Conservation (phyloP, 371 early-diverging fungal genomes). For the Mucor plumbeus region DNA sequence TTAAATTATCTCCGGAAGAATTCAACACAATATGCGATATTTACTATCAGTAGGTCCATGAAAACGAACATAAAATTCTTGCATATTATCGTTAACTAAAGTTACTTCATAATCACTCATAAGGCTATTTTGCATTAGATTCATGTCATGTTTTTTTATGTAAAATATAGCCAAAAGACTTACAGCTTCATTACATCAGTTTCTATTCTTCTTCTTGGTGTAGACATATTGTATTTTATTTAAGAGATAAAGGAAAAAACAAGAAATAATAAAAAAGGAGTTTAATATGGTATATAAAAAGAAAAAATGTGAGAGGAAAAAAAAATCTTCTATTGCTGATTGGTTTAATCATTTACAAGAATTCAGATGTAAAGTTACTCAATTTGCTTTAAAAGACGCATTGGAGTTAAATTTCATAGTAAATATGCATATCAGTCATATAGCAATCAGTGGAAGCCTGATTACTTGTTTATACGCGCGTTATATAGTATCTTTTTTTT, state of each 20-base stretch:
- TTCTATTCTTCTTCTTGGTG: constrained; percentile 92
- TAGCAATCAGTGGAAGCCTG: neutral
- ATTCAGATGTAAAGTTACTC: neutral
- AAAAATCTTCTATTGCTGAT: constrained; percentile 2
- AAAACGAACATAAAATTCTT: constrained; percentile 96
- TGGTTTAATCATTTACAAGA: neutral
- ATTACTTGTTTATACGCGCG: neutral
- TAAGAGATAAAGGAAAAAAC: constrained; percentile 3
- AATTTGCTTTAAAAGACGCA: neutral
- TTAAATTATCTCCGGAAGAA: neutral
- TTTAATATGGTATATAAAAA: constrained; percentile 3
- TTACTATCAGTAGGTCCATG: constrained; percentile 95
- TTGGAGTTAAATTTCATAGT: neutral
- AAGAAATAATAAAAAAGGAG: neutral
- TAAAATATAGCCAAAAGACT: constrained; percentile 27
- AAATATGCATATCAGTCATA: neutral
- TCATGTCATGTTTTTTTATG: constrained; percentile 1
- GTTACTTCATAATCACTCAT: constrained; percentile 99
- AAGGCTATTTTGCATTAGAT: constrained; percentile 59
- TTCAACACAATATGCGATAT: neutral
- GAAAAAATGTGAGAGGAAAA: neutral
- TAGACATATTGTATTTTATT: constrained; percentile 66
- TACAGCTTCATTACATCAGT: constrained; percentile 99
- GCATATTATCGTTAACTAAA: constrained; percentile 98
- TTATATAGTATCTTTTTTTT: too few relatives aligned